Conservation (phyloP, 202 grass and related monocot species). For the Elaeis oleifera region DNA sequence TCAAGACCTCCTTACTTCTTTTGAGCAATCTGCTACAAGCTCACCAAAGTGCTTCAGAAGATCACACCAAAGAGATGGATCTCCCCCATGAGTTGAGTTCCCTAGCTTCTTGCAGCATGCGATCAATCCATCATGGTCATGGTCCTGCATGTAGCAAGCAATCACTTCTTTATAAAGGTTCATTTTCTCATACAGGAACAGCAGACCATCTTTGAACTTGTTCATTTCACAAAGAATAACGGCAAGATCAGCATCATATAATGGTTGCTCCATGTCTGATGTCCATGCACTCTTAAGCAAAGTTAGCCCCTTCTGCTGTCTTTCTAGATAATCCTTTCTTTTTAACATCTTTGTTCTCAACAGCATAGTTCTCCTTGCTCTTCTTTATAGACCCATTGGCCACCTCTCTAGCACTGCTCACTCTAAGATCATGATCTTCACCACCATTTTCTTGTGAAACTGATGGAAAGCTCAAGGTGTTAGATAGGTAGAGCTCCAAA, state of each 20-base stretch:
- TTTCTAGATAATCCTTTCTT: slow-evolving; percentile 51
- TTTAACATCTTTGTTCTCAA: slow-evolving; percentile 37
- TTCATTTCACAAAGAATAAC: slow-evolving; percentile 91
- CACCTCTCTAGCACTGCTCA: slow-evolving; percentile 34
- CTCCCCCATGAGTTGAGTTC: slow-evolving; percentile 65
- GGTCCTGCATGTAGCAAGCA: slow-evolving; percentile 88
- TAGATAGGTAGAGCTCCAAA: slow-evolving; percentile 89
- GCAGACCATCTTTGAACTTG: slow-evolving; percentile 73
- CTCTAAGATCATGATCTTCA: slow-evolving; percentile 38
- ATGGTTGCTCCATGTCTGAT: slow-evolving; percentile 72
- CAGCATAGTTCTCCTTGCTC: slow-evolving; percentile 28
- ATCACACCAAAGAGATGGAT: slow-evolving; percentile 84
- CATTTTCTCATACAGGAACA: slow-evolving; percentile 95
- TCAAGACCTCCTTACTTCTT: slow-evolving; percentile 92
- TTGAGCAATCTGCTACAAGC: slow-evolving; percentile 82
- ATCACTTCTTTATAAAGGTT: slow-evolving; percentile 98
- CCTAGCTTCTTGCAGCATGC: slow-evolving; percentile 87
- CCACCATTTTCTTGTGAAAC: slow-evolving; percentile 58
- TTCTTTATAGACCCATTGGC: slow-evolving; percentile 43
- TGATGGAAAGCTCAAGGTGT: slow-evolving; percentile 69
- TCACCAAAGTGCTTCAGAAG: slow-evolving; percentile 94
- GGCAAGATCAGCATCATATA: slow-evolving; percentile 83
- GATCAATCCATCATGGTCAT: slow-evolving; percentile 95
- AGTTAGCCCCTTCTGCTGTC: slow-evolving; percentile 63
- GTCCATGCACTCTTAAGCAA: slow-evolving; percentile 87